A percentile compares a stretch with the other conserved stretches of the same genome.
phyloP scores from a whole-genome alignment of 2,329 filamentous ascomycete species.

The Trichoderma atrobrunneum region DNA sequence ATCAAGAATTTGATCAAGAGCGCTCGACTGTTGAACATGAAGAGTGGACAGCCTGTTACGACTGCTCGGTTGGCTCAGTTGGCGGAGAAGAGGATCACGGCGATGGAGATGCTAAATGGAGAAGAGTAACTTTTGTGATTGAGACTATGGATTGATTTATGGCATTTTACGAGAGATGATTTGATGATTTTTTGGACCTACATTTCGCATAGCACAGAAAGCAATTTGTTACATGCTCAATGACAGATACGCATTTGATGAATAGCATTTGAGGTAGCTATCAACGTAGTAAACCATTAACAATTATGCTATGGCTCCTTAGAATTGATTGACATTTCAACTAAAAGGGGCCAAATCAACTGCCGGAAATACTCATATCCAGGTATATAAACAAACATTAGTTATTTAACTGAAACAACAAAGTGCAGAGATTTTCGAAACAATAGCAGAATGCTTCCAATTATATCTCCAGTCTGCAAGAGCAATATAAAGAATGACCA shows the following conservation, averaged over 20 bases:
- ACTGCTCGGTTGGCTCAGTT: neutral
- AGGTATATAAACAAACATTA: neutral
- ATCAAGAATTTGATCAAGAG: slow-evolving; percentile 4
- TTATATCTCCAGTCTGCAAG: neutral
- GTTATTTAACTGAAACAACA: neutral
- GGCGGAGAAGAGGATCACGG: neutral
- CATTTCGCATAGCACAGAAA: neutral
- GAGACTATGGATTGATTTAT: neutral
- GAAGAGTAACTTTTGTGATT: neutral
- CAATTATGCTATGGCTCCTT: neutral
- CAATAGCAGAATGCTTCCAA: neutral
- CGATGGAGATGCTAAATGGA: neutral
- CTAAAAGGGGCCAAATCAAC: neutral
- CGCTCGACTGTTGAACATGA: neutral
- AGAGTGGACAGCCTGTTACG: neutral
- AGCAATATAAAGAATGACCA: neutral
- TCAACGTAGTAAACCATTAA: neutral
- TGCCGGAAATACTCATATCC: neutral
- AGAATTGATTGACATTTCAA: neutral
- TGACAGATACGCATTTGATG: neutral
- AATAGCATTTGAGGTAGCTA: neutral
- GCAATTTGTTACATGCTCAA: neutral
- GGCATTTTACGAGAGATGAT: neutral
- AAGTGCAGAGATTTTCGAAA: neutral
- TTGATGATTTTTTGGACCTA: neutral